Evolutionary conservation across 2,329 filamentous ascomycete genomes (phyloP), one percentile per base, ranked within the genome.

Genomic region (Boeremia exigua): DNA sequence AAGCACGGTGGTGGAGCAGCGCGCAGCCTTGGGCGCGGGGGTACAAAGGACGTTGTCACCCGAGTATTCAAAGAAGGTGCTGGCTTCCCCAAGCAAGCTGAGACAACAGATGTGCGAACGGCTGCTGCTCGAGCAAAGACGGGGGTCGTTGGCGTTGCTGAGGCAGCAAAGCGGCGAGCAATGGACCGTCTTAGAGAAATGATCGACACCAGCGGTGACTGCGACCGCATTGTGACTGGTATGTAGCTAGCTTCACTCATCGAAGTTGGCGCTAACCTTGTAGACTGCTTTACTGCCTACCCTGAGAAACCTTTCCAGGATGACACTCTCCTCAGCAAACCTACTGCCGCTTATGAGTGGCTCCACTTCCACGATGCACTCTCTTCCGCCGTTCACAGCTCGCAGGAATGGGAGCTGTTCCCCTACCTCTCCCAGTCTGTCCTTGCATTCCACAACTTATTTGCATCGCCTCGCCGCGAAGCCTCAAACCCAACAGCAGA

Each of bases 271-370:
- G 19, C 66, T 70, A 45, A 68, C 53, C 14, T 9, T 23, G 10
- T 52, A 15, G 90, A 98, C 59, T 88, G 96, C 66, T 96, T 97
- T 70, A 82, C 89, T 19, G 85, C 90, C 62, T 99, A 96, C 73
- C 92, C 94, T 0, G 87, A 86, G 37, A 90, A 92, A 65, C 88
- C 92, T 17, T 99, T 90, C 76, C 96, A 97, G 78, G 95, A 99
- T 73, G 95, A 99, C 75, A 89, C 88, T 0, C 89, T 91, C 64
- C 86, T 99, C 29, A 90, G 88, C 30, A 99, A 99, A 71, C 96
- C 96, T 0, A 87, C 89, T 62, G 80, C 84, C 1, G 91, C 91
- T 0, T 96, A 96, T 74, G 94, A 97, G 69, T 99, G 95, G 95
- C 84, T 99, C 51, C 83, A 96, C 74, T 98, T 99, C 76, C 91